Evolutionary conservation across 208 protist genomes (phyloP).

Genomic region (Porcisia deanei): DNA sequence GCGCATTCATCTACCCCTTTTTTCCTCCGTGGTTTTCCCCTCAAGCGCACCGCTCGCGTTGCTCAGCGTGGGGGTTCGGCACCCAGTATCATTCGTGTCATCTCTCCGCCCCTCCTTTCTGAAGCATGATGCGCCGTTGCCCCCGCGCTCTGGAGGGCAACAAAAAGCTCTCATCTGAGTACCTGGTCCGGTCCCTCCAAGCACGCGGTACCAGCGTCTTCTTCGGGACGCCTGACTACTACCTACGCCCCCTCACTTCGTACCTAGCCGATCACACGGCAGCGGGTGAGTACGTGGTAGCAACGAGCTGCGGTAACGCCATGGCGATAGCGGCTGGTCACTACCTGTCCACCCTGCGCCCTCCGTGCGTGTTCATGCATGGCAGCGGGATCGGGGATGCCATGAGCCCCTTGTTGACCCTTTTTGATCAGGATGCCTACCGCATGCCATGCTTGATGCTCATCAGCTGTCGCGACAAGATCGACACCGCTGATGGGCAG

Average conservation of each 20-base stretch:
- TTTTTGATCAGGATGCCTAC: constrained; percentile 71
- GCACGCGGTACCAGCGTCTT: constrained; percentile 59
- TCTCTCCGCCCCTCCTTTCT: constrained; percentile 1
- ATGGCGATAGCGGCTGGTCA: constrained; percentile 80
- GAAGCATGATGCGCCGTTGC: constrained; percentile 10
- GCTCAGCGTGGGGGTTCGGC: not conserved
- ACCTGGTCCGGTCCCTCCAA: constrained; percentile 45
- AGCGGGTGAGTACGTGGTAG: constrained; percentile 64
- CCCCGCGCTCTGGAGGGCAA: constrained; percentile 5
- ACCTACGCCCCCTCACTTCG: constrained; percentile 79
- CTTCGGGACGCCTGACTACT: constrained; percentile 87
- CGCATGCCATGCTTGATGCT: constrained; percentile 81
- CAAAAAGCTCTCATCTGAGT: constrained; percentile 40
- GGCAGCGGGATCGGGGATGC: constrained; percentile 80
- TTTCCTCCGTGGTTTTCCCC: not conserved
- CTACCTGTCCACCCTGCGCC: constrained; percentile 78
- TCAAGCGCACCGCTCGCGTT: not conserved
- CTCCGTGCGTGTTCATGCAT: constrained; percentile 74
- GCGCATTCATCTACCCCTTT: not conserved
- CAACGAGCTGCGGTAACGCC: constrained; percentile 85
- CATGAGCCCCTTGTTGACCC: constrained; percentile 76
- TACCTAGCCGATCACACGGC: constrained; percentile 70
- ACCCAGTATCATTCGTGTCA: not conserved
- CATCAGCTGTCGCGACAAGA: constrained; percentile 79
- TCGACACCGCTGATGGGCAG: constrained; percentile 40